Evolutionary conservation across 257 asterid genomes (phyloP).

Genomic region (Penstemon eatonii): DNA sequence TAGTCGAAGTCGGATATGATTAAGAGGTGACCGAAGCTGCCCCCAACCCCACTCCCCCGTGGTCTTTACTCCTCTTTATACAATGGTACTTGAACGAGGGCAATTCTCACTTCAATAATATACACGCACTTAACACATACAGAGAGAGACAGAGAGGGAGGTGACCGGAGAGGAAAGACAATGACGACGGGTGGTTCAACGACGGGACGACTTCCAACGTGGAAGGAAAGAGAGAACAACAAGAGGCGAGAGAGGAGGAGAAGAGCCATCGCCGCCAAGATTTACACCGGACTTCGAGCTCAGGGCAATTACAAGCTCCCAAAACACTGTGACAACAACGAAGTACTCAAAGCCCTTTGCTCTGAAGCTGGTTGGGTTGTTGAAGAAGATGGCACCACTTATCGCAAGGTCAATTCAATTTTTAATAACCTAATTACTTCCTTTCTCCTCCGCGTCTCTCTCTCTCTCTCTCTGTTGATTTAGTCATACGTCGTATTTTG

Average conservation of each 20-base stretch:
- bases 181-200: constrained; percentile 43
- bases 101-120: too few species aligned
- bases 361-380: constrained; percentile 83
- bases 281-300: constrained; percentile 69
- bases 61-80: too few species aligned
- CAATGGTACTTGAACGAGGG: too few species aligned
- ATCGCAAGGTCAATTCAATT: constrained; percentile 53
- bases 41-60: too few species aligned
- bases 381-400: constrained; percentile 83
- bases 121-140: too few species aligned
- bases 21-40: too few species aligned
- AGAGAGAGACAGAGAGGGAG: too few species aligned
- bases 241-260: constrained; percentile 71
- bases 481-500: not conserved
- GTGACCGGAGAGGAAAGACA: not conserved
- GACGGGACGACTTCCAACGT: constrained; percentile 55
- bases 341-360: constrained; percentile 82
- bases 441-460: too few species aligned
- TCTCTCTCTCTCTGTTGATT: too few species aligned
- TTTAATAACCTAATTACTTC: not conserved
- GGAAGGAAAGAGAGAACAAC: constrained; percentile 90
- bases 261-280: constrained; percentile 82
- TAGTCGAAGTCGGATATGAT: too few species aligned
- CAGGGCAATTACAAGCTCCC: constrained; percentile 77
- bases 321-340: constrained; percentile 79